Base-by-base conservation (phyloP, 768 basidiomycete genomes). In the Dendrothele bispora region DNA sequence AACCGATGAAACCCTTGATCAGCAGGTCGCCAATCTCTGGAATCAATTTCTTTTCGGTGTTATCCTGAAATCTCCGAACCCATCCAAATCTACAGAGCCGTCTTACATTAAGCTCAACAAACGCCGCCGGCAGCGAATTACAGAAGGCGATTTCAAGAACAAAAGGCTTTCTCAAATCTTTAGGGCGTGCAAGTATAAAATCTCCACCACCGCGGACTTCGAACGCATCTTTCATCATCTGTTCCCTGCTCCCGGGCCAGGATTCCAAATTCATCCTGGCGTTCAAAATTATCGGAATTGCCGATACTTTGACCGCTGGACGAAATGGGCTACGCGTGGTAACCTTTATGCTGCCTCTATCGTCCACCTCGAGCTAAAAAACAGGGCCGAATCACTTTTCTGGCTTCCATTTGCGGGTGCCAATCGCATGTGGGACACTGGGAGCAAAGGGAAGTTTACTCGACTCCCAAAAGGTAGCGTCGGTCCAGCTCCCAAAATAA, bases 1-100 rank as follows among this genome's bases (percentile, higher is more conserved):
- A 15, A 38, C 46, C 14, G 46, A 47, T 27, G 25, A 30, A 12
- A 10, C 35, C 37, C 24, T 48, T 24, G 38, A 48, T 21, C 3
- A 11, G 15, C 24, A 26, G 20, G 18, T 48, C 25, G 17, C 24
- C 6, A 15, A 15, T 15, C 38, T 48, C 4, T 48, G 24, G 14
- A 5, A n/a, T 5, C 37, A 48, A 20, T 48, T 48, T 25, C 46
- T 48, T 3, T 14, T 48, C 3, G 46, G 39, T 26, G 22, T 48
- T 11, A 20, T 21, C 1, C 5, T 25, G 5, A 48, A 39, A 28
- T 24, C 36, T 20, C 37, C 46, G n/a, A 32, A 15, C 25, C 35
- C 46, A 4, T 17, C 26, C 37, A 10, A 22, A 7, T 6, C 5
- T 35, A 6, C 30, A 7, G n/a, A 6, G 5, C 15, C 43, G 12